Percentiles rank a stretch among this genome's conserved stretches.
These are phyloP conservation scores for Colletotrichum phormii DNA, from an alignment of 2,329 filamentous ascomycete species.

Conservation along the genomic window DNA sequence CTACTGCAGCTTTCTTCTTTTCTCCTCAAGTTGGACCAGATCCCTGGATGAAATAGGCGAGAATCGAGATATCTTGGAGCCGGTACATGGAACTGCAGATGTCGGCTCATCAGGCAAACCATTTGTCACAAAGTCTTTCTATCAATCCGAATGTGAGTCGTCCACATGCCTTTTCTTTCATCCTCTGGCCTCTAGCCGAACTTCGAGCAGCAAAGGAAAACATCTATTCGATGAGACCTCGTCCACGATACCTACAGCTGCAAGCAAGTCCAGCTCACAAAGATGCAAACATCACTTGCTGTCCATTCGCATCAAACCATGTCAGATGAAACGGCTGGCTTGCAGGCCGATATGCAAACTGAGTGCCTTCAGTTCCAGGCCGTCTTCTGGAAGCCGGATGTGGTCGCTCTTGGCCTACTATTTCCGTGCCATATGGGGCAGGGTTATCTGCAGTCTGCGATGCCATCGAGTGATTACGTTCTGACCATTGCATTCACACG, in stretches of 20 bases:
- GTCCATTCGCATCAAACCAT: neutral
- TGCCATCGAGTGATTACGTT: no score
- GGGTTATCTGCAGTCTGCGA: neutral
- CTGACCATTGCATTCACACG: neutral
- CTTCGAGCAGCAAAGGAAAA: neutral
- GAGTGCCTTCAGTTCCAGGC: neutral
- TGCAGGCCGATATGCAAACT: neutral
- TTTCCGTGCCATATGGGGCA: neutral
- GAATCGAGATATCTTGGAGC: neutral
- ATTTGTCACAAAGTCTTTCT: neutral
- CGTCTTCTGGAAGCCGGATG: conserved; percentile 8
- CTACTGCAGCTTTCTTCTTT: neutral
- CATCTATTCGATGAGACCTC: neutral
- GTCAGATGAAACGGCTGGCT: neutral
- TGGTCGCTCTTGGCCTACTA: neutral
- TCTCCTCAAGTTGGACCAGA: neutral
- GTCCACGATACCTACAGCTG: neutral
- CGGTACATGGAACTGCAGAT: neutral
- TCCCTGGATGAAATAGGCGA: neutral
- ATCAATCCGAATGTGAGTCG: neutral
- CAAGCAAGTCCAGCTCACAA: neutral
- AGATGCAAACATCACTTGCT: neutral
- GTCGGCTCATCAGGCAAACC: neutral
- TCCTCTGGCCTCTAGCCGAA: neutral
- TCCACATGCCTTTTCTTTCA: neutral